Conservation (phyloP, 1,139 yeast genomes). For the Schwanniomyces etchellsii region DNA sequence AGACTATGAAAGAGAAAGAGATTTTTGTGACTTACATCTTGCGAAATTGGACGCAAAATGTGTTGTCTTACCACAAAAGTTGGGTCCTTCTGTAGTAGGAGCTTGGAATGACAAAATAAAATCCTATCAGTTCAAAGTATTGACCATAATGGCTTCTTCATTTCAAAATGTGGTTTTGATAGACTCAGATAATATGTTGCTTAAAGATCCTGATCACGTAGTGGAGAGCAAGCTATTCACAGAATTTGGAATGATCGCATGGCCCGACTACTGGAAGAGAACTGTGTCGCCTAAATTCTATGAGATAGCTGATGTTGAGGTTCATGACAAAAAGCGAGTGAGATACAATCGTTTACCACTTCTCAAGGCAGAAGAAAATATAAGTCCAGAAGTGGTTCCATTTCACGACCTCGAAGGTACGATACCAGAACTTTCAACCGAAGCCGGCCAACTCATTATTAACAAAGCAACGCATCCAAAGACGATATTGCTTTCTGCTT, state of each 20-base stretch:
- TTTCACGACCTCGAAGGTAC: conserved; percentile 53
- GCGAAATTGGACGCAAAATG: conserved; percentile 25
- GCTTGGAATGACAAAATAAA: conserved; percentile 23
- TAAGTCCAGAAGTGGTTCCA: conserved; percentile 10
- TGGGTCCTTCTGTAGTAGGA: conserved; percentile 21
- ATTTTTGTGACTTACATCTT: conserved; percentile 20
- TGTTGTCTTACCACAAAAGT: conserved; percentile 28
- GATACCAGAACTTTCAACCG: conserved; percentile 57
- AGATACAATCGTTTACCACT: conserved; percentile 20
- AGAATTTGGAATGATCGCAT: conserved; percentile 55
- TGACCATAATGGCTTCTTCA: conserved; percentile 34
- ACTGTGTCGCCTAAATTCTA: conserved; percentile 66
- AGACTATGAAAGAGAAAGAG: conserved; percentile 24
- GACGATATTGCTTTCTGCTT: conserved; percentile 46
- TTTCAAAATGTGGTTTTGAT: conserved; percentile 37
- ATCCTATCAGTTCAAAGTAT: conserved; percentile 36
- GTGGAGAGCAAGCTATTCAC: conserved; percentile 52
- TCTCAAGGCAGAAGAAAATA: conserved; percentile 3
- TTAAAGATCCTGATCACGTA: conserved; percentile 33
- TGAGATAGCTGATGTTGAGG: conserved; percentile 51
- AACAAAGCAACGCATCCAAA: conserved; percentile 49
- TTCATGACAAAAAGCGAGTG: conserved; percentile 19
- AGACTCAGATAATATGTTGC: conserved; percentile 38
- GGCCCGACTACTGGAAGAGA: conserved; percentile 86
- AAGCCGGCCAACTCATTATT: conserved; percentile 55